Base-by-base conservation (phyloP, 768 basidiomycete species). In the Lentinula raphanica region DNA sequence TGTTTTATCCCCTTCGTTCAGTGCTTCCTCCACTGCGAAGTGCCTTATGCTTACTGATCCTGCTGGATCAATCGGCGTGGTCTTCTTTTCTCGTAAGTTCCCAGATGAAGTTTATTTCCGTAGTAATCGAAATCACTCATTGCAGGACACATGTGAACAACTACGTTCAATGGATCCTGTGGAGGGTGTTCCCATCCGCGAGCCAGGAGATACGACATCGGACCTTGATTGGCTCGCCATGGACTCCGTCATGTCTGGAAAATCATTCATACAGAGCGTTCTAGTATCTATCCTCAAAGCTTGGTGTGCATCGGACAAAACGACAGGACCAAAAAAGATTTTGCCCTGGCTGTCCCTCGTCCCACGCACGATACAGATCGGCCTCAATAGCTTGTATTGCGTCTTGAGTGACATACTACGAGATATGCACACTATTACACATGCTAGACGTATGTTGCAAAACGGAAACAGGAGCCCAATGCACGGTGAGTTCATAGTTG, bases 61-160 rank as follows among this genome's bases (percentile, higher is more conserved):
- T 40, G 39, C 19, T 40, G 39, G 39, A 32, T 28, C 27, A 15
- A n/a, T 57, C 60, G 5, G 56, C 58, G 1, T 57, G 59, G 17
- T 40, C 56, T 2, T 55, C 59, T 8, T 56, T 63, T 27, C 56
- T 63, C 59, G 57, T 63, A 23, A 59, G 62, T 42, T 36, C 60
- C 61, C 35, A 58, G 60, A 39, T 59, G 56, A 1, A n/a, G n/a
- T n/a, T n/a, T n/a, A n/a, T n/a, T n/a, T n/a, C 61, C 61, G 13
- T 56, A 59, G 31, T 59, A 59, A 46, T 58, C 50, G 38, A 44
- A 54, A 36, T 56, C 32, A 8, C 0, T 8, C 32, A 35, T 35
- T 13, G 32, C 13, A 40, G 39, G 39, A 40, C 5, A n/a, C 39
- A 40, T 40, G 39, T 40, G 17, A n/a, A n/a, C 17, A 40, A 19